phyloP scores from a whole-genome alignment of 192 early-diverging fungal genomes.

The Haplosporangium gracile region DNA sequence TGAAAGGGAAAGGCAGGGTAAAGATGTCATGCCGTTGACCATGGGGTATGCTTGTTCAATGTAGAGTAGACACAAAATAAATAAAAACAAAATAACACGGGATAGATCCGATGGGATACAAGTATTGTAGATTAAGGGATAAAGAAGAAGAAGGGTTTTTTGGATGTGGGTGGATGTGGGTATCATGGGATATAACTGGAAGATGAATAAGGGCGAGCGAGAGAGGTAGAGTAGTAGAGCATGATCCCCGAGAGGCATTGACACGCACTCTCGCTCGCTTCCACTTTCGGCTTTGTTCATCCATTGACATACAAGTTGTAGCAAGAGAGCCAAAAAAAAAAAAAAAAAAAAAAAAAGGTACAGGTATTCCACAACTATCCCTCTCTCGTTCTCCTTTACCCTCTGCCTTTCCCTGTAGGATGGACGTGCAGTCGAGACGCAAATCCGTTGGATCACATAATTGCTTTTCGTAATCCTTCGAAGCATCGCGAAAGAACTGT shows the following conservation, averaged over 20 bases:
- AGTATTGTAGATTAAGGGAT: background rate
- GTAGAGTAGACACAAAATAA: slow-evolving; percentile 1
- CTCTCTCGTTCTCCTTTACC: background rate
- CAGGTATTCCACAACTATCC: background rate
- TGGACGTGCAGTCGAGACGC: slow-evolving; percentile 4
- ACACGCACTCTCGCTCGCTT: background rate
- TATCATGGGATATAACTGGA: background rate
- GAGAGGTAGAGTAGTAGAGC: background rate
- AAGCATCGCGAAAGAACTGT: background rate
- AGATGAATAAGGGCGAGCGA: background rate
- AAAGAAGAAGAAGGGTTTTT: background rate
- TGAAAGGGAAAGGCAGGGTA: background rate
- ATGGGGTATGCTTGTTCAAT: background rate
- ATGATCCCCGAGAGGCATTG: background rate
- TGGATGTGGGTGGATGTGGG: background rate
- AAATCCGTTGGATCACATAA: background rate
- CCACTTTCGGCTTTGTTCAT: background rate
- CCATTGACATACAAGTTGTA: background rate
- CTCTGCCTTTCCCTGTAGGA: background rate
- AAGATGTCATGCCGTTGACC: background rate
- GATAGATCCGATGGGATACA: background rate
- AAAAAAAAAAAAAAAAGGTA: too few relatives aligned
- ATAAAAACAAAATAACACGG: background rate
- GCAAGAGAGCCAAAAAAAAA: background rate
- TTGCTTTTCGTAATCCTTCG: background rate